Evolutionary conservation across 106 monocot genomes (phyloP).

Genomic region (Dactylorhiza incarnata): DNA sequence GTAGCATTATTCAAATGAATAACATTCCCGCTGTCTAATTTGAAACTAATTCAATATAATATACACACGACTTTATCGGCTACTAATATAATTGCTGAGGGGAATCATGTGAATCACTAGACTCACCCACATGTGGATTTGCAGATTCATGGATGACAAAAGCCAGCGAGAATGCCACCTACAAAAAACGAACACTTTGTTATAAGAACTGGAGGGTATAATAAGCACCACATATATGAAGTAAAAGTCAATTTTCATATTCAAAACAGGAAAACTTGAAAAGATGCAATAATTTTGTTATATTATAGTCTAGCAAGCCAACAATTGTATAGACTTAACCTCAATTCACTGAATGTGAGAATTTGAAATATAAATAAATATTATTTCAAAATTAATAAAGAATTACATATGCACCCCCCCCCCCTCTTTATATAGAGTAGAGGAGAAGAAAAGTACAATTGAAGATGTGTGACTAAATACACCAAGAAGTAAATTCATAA

Average conservation of each 20-base stretch:
- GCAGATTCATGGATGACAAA: conserved; percentile 99
- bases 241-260: not conserved
- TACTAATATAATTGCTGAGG: not conserved
- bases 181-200: conserved; percentile 8
- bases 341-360: no score
- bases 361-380: no score
- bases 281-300: no score
- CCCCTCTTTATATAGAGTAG: no score
- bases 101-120: not conserved
- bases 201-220: not conserved
- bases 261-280: not conserved
- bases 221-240: not conserved
- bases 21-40: not conserved
- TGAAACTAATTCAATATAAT: not conserved
- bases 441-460: no score
- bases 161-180: conserved; percentile 92
- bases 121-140: conserved; percentile 95
- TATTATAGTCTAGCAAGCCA: no score
- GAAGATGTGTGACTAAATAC: no score
- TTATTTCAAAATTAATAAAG: no score
- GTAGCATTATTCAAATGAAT: not conserved
- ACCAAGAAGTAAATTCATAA: no score
- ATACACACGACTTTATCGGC: not conserved
- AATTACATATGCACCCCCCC: no score
- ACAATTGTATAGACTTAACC: no score